Percentiles rank a stretch among this genome's conserved stretches.
These are phyloP conservation scores for Phytophthora cajani DNA, from an alignment of 352 stramenopile species.

Conservation along the genomic window DNA sequence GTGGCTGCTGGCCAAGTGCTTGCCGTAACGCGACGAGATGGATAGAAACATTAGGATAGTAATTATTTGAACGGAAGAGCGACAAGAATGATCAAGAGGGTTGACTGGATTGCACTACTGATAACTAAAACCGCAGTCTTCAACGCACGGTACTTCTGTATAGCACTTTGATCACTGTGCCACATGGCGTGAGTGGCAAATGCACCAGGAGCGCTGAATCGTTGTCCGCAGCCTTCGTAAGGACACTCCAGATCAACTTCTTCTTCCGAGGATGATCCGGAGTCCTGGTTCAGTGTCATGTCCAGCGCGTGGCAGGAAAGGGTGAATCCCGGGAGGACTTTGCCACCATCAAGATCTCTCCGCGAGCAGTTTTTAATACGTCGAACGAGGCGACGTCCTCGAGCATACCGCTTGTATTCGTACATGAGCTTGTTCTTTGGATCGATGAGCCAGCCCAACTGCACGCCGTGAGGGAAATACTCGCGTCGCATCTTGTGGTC, in stretches of 20 bases:
- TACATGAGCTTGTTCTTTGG: conserved; percentile 18
- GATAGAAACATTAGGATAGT: conserved; percentile 34
- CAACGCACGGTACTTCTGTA: not conserved
- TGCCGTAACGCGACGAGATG: conserved; percentile 26
- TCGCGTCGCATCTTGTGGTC: conserved; percentile 20
- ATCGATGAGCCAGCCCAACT: conserved; percentile 37
- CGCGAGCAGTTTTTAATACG: conserved; percentile 14
- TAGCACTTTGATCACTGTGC: conserved; percentile 18
- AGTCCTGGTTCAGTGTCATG: conserved; percentile 22
- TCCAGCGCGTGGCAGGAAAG: no score
- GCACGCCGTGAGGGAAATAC: conserved; percentile 27
- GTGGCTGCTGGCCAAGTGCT: conserved; percentile 82
- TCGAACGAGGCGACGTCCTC: not conserved
- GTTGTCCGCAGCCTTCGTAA: not conserved
- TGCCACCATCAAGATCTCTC: conserved; percentile 34
- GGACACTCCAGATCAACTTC: conserved; percentile 19
- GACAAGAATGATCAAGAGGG: not conserved
- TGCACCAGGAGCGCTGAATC: conserved; percentile 3
- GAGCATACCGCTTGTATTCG: conserved; percentile 17
- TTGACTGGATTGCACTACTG: not conserved
- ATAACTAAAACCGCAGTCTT: not conserved
- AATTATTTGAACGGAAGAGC: conserved; percentile 20
- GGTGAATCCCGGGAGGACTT: conserved; percentile 26
- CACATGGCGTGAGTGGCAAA: conserved; percentile 6
- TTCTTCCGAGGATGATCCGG: conserved; percentile 32